Evolutionary conservation across 495 filamentous ascomycete species (phyloP).

Genomic region (Pseudoneurospora amorphoporcata): DNA sequence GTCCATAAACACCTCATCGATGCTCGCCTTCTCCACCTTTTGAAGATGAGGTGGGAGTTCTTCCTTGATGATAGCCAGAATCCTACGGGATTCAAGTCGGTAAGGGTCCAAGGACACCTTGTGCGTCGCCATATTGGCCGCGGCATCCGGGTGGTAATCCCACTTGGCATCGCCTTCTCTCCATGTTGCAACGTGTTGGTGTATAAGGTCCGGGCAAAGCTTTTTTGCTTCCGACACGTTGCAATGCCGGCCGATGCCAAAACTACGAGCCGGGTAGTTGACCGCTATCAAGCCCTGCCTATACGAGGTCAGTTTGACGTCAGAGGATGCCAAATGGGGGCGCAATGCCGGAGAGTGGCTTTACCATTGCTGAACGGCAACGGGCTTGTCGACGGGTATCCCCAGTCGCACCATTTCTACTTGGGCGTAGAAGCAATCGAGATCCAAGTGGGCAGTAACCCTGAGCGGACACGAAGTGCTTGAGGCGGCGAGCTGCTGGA

Average conservation of each 20-base stretch:
- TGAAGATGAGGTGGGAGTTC: constrained; percentile 52
- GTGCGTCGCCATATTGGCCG: constrained; percentile 65
- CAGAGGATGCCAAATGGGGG: background rate
- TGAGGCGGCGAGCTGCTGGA: constrained; percentile 61
- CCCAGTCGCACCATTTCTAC: constrained; percentile 83
- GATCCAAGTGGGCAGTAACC: constrained; percentile 83
- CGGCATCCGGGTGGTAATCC: constrained; percentile 78
- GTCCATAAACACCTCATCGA: constrained; percentile 89
- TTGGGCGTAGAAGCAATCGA: constrained; percentile 98
- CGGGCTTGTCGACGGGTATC: constrained; percentile 59
- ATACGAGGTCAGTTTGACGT: background rate
- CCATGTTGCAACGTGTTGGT: constrained; percentile 94
- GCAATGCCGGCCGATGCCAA: constrained; percentile 66
- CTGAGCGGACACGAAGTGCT: constrained; percentile 68
- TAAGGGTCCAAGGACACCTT: constrained; percentile 95
- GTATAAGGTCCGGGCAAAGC: constrained; percentile 69
- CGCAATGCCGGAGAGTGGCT: constrained; percentile 5
- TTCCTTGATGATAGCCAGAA: constrained; percentile 73
- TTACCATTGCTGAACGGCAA: constrained; percentile 86
- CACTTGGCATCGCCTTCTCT: constrained; percentile 81
- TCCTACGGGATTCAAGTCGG: constrained; percentile 71
- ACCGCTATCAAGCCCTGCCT: constrained; percentile 81
- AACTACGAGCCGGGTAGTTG: constrained; percentile 83
- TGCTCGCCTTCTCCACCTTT: constrained; percentile 79
- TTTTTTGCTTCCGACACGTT: constrained; percentile 76